Conservation (phyloP, 345 rosid species). For the Eucalyptus camaldulensis region DNA sequence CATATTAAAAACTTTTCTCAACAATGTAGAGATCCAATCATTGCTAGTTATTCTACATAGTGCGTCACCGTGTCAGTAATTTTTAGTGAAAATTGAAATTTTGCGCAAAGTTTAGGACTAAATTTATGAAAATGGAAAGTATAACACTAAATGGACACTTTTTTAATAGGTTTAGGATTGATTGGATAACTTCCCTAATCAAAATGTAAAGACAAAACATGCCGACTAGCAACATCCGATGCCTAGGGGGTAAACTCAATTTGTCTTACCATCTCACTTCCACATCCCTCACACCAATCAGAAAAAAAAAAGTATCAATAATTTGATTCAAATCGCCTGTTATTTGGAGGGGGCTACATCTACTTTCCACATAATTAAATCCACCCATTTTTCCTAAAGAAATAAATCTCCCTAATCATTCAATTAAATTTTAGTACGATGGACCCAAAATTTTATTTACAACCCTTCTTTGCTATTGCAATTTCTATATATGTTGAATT, state of each 20-base stretch:
- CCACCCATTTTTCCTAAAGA: neutral
- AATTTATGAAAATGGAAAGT: too few species aligned
- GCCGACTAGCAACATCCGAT: neutral
- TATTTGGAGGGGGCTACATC: neutral
- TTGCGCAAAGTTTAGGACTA: too few species aligned
- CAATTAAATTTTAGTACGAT: neutral
- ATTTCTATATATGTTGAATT: neutral
- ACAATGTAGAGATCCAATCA: too few species aligned
- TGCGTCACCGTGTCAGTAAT: fast-evolving
- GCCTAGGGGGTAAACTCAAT: neutral
- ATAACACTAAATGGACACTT: too few species aligned
- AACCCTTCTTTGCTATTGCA: neutral
- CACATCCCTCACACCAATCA: neutral
- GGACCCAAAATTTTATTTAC: neutral
- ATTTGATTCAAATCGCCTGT: neutral
- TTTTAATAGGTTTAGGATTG: too few species aligned
- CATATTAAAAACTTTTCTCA: too few species aligned
- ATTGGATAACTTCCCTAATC: neutral
- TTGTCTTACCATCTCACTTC: neutral
- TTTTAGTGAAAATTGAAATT: too few species aligned
- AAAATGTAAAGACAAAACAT: neutral
- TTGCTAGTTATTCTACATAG: too few species aligned
- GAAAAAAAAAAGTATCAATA: neutral
- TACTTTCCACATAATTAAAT: neutral
- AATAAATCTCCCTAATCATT: neutral